Evolutionary conservation across 192 early-diverging fungal genomes (phyloP), one percentile per base, ranked within the genome.

Genomic region (Kappamyces sp.): DNA sequence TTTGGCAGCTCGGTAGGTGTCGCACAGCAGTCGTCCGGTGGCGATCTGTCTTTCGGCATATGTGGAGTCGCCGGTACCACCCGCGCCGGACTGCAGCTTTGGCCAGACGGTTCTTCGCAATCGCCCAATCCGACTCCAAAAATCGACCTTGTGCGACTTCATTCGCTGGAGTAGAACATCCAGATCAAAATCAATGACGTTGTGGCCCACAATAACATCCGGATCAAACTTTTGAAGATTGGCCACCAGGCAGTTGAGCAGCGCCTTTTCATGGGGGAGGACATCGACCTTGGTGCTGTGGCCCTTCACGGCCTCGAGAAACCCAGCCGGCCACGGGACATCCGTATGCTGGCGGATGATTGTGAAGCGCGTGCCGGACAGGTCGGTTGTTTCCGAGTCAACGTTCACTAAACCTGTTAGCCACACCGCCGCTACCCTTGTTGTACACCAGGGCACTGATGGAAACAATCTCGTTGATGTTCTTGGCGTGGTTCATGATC

Each of bases 151-250:
- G 31, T 82, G 73, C n/a, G 68, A 76, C 57, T 90, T 91, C 89
- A 98, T 90, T 30, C 97, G 88, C 64, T 94, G 89, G 46, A 98
- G 69, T 1, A 99, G 71, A 5, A 98, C 86, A 59, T 93, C 92
- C 34, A 99, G 73, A 63, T 91, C 90, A 64, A 96, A 94, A 8
- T 93, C 94, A 57, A 90, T 79, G 74, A 99, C 91, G 59, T 97
- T 97, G 76, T 99, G 97, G 12, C 94, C 91, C 5, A 94, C 87
- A 54, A 99, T 70, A 0, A 99, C 74, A 71, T 99, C 97, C 0
- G 97, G 94, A 59, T 99, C 97, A 7, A 67, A 35, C 15, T 68
- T 66, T 41, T 90, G 80, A 40, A 99, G 76, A 5, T 78, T 74
- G 7, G 88, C 91, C 69, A 89, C 68, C 36, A 99, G 57, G 46